phyloP scores from a whole-genome alignment of 345 rosid species.

The Rubroshorea leprosula region DNA sequence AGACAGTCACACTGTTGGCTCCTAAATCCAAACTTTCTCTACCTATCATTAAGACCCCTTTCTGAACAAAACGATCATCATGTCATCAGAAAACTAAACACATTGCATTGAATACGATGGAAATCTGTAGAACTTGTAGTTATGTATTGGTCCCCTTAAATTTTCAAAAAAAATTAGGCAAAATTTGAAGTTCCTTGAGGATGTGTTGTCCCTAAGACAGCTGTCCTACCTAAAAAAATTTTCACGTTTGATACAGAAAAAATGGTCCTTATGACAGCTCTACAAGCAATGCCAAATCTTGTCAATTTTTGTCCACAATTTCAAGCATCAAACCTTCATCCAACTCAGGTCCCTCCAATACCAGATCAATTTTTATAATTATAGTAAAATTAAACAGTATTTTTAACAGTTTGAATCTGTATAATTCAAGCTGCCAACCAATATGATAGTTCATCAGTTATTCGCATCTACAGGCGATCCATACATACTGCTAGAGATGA shows the following conservation, averaged over 20 bases:
- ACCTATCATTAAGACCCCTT: slow-evolving; percentile 1
- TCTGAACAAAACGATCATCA: neutral
- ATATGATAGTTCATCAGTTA: neutral
- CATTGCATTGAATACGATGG: slow-evolving; percentile 1
- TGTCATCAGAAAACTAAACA: neutral
- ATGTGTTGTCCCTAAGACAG: too few relatives aligned
- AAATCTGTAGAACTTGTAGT: neutral
- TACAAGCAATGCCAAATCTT: too few relatives aligned
- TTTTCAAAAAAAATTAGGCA: too few relatives aligned
- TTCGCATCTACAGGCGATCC: slow-evolving; percentile 15
- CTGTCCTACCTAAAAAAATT: too few relatives aligned
- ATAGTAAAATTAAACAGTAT: too few relatives aligned
- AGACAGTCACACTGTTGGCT: neutral
- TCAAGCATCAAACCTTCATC: too few relatives aligned
- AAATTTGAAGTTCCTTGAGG: too few relatives aligned
- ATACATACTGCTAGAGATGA: neutral
- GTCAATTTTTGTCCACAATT: too few relatives aligned
- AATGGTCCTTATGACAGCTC: too few relatives aligned
- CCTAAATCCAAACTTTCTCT: neutral
- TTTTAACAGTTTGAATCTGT: neutral
- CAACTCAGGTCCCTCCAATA: too few relatives aligned
- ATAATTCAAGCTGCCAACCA: neutral
- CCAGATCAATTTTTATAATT: too few relatives aligned
- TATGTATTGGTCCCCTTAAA: neutral
- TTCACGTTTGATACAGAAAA: too few relatives aligned